phyloP scores from a whole-genome alignment of 169 alveolate genomes.

The Blepharisma undulans region DNA sequence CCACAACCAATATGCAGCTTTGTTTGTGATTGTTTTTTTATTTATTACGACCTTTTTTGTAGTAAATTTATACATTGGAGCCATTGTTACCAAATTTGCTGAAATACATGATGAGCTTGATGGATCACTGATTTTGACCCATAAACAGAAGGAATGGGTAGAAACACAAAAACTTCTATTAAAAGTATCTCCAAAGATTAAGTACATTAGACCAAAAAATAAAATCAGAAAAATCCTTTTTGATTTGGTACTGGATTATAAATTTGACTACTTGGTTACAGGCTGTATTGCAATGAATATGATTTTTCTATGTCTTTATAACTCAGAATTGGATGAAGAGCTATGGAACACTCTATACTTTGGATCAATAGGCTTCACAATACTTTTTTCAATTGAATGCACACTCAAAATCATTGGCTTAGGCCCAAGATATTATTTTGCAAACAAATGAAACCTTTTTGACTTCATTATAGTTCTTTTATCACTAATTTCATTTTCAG shows the following conservation, averaged over 20 bases:
- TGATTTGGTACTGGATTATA: conserved; percentile 51
- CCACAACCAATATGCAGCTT: conserved; percentile 54
- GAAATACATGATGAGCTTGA: conserved; percentile 67
- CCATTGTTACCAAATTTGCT: conserved; percentile 75
- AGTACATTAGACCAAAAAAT: conserved; percentile 60
- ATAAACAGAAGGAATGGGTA: conserved; percentile 76
- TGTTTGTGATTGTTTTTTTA: conserved; percentile 73
- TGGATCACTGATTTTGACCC: conserved; percentile 71
- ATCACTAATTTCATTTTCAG: conserved; percentile 59
- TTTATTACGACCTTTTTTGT: conserved; percentile 80
- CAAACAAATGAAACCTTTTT: conserved; percentile 80
- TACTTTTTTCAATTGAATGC: neutral
- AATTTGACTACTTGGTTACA: conserved; percentile 62
- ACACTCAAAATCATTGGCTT: neutral
- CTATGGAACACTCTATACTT: conserved; percentile 47
- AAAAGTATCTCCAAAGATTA: conserved; percentile 58
- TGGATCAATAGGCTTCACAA: conserved; percentile 64
- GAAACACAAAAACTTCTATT: conserved; percentile 70
- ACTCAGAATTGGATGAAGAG: conserved; percentile 52
- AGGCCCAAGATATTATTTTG: conserved; percentile 71
- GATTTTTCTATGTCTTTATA: conserved; percentile 67
- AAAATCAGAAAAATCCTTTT: conserved; percentile 40
- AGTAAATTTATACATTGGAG: conserved; percentile 83
- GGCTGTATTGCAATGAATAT: conserved; percentile 69
- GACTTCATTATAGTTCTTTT: conserved; percentile 79